Evolutionary conservation across 2,329 filamentous ascomycete genomes (phyloP).

Genomic region (Hypomyces rosellus): DNA sequence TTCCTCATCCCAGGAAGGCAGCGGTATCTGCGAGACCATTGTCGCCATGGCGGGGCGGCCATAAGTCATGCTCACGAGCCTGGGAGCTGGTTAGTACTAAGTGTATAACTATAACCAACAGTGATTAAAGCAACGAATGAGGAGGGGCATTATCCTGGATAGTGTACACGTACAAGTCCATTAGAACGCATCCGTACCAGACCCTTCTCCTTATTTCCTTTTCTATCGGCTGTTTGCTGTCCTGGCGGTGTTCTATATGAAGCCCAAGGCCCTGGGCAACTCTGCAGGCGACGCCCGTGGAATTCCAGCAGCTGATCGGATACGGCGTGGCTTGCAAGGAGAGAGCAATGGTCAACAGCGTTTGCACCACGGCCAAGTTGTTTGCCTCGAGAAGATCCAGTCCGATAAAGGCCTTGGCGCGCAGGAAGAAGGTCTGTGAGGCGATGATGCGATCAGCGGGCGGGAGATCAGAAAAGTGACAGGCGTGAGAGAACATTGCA

Average conservation of each 20-base stretch:
- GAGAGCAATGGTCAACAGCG: constrained; percentile 32
- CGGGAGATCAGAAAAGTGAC: constrained; percentile 31
- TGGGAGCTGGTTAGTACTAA: constrained; percentile 7
- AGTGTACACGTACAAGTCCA: constrained; percentile 33
- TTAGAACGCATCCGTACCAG: constrained; percentile 34
- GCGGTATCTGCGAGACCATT: constrained; percentile 14
- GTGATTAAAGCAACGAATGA: no score
- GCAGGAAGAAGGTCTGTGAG: constrained; percentile 25
- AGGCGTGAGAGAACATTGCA: constrained; percentile 35
- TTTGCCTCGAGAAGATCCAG: constrained; percentile 27
- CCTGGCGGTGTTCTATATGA: constrained; percentile 23
- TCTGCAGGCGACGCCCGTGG: constrained; percentile 35
- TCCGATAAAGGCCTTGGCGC: constrained; percentile 26
- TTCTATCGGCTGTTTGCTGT: constrained; percentile 21
- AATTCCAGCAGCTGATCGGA: constrained; percentile 36
- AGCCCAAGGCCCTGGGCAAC: constrained; percentile 36
- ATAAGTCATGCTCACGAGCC: constrained; percentile 33
- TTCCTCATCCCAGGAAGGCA: constrained; percentile 6
- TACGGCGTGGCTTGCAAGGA: constrained; percentile 35
- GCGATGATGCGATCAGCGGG: constrained; percentile 16
- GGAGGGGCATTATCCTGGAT: no score
- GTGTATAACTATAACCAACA: no score
- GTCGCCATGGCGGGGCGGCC: constrained; percentile 27
- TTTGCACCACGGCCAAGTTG: constrained; percentile 34
- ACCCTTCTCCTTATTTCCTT: constrained; percentile 29